Conservation (phyloP, 768 basidiomycete species). For the Saitozyma podzolica region DNA sequence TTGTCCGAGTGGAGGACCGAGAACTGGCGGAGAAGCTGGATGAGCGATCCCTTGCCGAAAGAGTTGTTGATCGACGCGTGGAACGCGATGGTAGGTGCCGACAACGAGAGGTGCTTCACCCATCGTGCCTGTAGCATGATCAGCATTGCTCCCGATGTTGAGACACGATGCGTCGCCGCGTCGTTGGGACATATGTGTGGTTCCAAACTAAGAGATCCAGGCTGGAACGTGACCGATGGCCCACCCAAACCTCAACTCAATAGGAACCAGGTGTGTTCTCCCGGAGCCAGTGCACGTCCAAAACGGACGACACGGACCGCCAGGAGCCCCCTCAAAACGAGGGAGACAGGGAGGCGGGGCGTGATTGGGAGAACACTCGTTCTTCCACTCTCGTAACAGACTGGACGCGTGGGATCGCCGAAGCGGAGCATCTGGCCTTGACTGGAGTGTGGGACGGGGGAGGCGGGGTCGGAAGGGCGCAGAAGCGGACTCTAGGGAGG, state of each 20-base stretch:
- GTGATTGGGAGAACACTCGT: slow-evolving; percentile 49
- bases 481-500: slow-evolving; percentile 2
- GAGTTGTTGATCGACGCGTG: slow-evolving; percentile 99
- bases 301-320: slow-evolving; percentile 42
- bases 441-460: slow-evolving; percentile 56
- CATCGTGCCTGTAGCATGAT: slow-evolving; percentile 71
- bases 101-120: slow-evolving; percentile 89
- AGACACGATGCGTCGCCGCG: not conserved
- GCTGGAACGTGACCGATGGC: slow-evolving; percentile 14
- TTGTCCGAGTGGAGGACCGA: slow-evolving; percentile 96
- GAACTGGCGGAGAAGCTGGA: slow-evolving; percentile 94
- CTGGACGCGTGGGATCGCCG: slow-evolving; percentile 36
- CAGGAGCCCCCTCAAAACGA: slow-evolving; percentile 47
- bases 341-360: slow-evolving; percentile 26
- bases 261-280: too few species aligned
- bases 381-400: slow-evolving; percentile 62
- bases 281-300: slow-evolving; percentile 3
- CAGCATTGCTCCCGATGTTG: not conserved
- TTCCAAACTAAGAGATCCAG: slow-evolving; percentile 56
- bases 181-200: slow-evolving; percentile 51
- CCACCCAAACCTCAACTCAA: not conserved
- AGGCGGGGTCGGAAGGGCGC: not conserved
- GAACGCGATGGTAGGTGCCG: slow-evolving; percentile 95
- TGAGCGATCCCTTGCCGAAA: slow-evolving; percentile 97
- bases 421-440: slow-evolving; percentile 52